These are phyloP conservation scores for Microsporum canis DNA, from an alignment of 2,329 filamentous ascomycete species.

Conservation along the genomic window DNA sequence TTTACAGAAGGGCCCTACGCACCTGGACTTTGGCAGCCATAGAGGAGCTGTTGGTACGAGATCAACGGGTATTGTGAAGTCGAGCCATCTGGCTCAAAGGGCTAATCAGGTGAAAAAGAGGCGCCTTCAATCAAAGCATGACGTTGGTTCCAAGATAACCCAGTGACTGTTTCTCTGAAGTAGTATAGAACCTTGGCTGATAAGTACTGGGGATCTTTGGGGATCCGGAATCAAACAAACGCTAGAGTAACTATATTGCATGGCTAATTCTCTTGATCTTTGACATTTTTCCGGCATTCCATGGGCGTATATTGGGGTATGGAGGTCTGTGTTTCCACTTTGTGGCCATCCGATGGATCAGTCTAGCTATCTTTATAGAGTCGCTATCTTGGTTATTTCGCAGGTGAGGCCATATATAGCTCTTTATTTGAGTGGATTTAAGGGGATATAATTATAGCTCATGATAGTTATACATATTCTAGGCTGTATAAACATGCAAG, in stretches of 20 bases:
- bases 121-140: background rate
- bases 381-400: background rate
- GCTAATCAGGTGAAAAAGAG: background rate
- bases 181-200: background rate
- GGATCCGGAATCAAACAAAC: background rate
- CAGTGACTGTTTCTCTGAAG: background rate
- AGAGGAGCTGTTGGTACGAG: constrained; percentile 2
- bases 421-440: background rate
- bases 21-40: background rate
- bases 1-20: constrained; percentile 6
- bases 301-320: background rate
- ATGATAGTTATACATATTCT: background rate
- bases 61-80: constrained; percentile 3
- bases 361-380: background rate
- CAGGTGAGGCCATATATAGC: background rate
- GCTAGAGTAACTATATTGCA: background rate
- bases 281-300: background rate
- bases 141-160: background rate
- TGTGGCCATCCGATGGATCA: background rate
- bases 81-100: background rate
- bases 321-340: background rate
- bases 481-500: background rate
- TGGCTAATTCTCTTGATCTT: background rate
- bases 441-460: background rate
- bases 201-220: background rate